Evolutionary conservation across 1,284 basidiomycete genomes (phyloP).

Genomic region (Trametes hirsuta): DNA sequence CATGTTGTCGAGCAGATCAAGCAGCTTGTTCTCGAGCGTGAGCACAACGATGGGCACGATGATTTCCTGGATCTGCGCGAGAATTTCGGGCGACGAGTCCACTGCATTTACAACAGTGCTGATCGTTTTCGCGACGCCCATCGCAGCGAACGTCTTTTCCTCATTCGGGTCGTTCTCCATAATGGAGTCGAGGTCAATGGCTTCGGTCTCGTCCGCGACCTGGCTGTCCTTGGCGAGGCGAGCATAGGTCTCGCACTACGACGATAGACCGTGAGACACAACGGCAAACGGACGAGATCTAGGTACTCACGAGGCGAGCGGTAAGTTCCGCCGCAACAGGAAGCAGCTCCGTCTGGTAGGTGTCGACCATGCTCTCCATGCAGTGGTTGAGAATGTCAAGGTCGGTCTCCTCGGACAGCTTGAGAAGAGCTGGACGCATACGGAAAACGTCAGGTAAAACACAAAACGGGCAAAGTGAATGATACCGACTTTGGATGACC

Average conservation of each 20-base stretch:
- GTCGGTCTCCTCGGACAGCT: constrained; percentile 89
- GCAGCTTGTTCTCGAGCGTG: constrained; percentile 75
- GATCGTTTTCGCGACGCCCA: constrained; percentile 85
- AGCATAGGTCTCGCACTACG: constrained; percentile 79
- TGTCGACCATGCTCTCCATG: constrained; percentile 87
- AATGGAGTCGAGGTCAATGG: constrained; percentile 53
- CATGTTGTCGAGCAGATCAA: constrained; percentile 88
- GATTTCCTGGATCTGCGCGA: constrained; percentile 81
- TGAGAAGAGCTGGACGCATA: constrained; percentile 62
- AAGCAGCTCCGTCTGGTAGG: constrained; percentile 83
- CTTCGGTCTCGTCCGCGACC: constrained; percentile 53
- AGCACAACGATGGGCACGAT: constrained; percentile 79
- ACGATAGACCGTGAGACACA: neutral
- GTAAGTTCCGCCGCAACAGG: constrained; percentile 88
- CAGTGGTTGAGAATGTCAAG: constrained; percentile 82
- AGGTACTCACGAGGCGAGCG: constrained; percentile 67
- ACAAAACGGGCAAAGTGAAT: neutral
- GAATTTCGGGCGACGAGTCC: constrained; percentile 75
- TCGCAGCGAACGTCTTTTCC: constrained; percentile 84
- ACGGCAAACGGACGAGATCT: neutral
- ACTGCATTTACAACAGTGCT: constrained; percentile 73
- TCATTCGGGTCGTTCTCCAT: constrained; percentile 63
- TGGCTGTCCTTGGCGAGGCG: constrained; percentile 74
- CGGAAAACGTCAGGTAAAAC: neutral
- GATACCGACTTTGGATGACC: constrained; percentile 78